phyloP scores from a whole-genome alignment of 805 yeast genomes.

The Metschnikowia orientalis region DNA sequence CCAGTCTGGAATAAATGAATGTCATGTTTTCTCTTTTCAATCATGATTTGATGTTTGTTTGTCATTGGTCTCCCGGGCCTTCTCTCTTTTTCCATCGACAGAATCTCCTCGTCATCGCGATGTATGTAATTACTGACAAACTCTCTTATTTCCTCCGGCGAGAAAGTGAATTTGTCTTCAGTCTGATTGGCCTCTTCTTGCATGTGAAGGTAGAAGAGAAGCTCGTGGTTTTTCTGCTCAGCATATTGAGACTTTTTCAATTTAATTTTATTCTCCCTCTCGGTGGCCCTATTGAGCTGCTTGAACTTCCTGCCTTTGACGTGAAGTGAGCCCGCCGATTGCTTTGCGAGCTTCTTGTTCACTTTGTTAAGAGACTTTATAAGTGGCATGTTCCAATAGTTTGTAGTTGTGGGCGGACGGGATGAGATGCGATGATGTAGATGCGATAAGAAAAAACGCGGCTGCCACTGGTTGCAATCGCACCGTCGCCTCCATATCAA shows the following conservation, averaged over 20 bases:
- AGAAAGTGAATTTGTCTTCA: conserved; percentile 33
- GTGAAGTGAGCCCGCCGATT: conserved; percentile 58
- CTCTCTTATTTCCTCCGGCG: conserved; percentile 53
- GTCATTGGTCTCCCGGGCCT: conserved; percentile 87
- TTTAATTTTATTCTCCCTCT: conserved; percentile 70
- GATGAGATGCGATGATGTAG: conserved; percentile 6
- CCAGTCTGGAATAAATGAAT: conserved; percentile 63
- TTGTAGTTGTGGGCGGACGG: neutral
- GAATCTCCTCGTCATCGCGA: conserved; percentile 74
- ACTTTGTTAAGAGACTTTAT: conserved; percentile 66
- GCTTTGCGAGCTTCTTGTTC: conserved; percentile 50
- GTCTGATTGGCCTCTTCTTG: conserved; percentile 43
- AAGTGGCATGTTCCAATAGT: conserved; percentile 48
- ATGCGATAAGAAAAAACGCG: no score
- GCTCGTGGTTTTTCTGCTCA: conserved; percentile 58
- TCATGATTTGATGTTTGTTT: conserved; percentile 62
- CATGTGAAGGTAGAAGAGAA: conserved; percentile 53
- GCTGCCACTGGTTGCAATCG: no score
- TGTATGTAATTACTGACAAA: conserved; percentile 59
- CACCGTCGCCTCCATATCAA: no score
- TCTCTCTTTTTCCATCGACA: conserved; percentile 54
- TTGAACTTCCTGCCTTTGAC: conserved; percentile 88
- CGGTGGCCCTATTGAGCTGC: conserved; percentile 78
- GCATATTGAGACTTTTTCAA: conserved; percentile 53
- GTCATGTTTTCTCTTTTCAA: conserved; percentile 60